Base-by-base conservation (phyloP, 257 asterid species). In the Vinca minor region DNA sequence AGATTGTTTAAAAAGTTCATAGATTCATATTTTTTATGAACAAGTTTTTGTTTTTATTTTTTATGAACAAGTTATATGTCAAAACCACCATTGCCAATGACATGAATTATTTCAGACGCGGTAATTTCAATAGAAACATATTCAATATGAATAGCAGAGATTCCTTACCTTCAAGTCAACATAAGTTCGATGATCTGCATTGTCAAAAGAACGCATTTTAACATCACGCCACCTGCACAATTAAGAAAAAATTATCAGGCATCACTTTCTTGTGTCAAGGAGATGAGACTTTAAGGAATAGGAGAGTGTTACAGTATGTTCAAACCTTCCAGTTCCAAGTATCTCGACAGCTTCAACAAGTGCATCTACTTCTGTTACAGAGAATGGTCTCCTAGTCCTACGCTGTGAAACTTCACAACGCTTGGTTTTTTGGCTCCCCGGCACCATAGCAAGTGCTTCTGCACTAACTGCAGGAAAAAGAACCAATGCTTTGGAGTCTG, bases 151-250 rank as follows among this genome's bases (percentile, higher is more conserved):
- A 3, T 44, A 15, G 21, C 49, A 15, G 0, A 62, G 39, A 53
- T 66, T 53, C 76, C 31, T n/a, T 62, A 89, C 98, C 98, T 92
- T 92, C 76, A 92, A 72, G 75, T 92, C 98, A 18, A 92, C 96
- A 54, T 89, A 92, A 18, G 96, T 92, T 73, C 98, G 78, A 62
- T 92, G 98, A 78, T 92, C 94, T 45, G 95, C 98, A 71, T 76
- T 61, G 74, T 87, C 96, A 65, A 92, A 92, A 69, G 98, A 85
- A 56, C 94, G 80, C 70, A 89, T 79, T 78, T 92, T 92, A 32
- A 92, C 91, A 67, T 92, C 96, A 14, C 98, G 97, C 98, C 98
- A 92, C 87, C 96, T 89, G 88, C 74, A 73, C 35, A 69, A 69
- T 25, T 57, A 42, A 50, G 53, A 46, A 29, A 54, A 4, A 23